Conservation (phyloP, 352 stramenopile species). For the Globisporangium splendens region DNA sequence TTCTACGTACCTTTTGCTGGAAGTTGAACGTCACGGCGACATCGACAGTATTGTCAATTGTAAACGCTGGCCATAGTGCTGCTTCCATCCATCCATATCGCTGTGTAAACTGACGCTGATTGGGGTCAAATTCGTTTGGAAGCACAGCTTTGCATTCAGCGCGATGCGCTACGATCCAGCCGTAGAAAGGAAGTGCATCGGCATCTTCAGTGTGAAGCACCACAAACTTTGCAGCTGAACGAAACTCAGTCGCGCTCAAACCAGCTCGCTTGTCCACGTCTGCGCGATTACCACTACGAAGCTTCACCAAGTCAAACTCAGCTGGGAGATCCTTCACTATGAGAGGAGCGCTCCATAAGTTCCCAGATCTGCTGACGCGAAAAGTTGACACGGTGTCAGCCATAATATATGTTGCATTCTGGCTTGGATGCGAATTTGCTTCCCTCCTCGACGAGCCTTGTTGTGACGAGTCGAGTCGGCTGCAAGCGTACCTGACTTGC, state of each 20-base stretch:
- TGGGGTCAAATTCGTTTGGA: slow-evolving; percentile 42
- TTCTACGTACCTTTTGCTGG: slow-evolving; percentile 32
- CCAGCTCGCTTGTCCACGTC: neutral
- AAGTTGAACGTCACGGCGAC: slow-evolving; percentile 27
- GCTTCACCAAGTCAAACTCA: slow-evolving; percentile 54
- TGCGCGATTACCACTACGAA: slow-evolving; percentile 14
- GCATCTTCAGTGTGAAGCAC: slow-evolving; percentile 12
- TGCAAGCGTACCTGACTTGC: neutral
- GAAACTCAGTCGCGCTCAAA: neutral
- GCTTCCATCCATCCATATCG: slow-evolving; percentile 55
- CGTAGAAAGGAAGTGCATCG: slow-evolving; percentile 20
- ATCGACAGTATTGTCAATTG: slow-evolving; percentile 35
- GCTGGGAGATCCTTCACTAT: slow-evolving; percentile 22
- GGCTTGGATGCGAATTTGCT: neutral
- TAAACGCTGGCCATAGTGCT: slow-evolving; percentile 40
- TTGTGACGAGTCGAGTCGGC: neutral
- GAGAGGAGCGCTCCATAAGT: slow-evolving; percentile 27
- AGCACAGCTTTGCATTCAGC: slow-evolving; percentile 34
- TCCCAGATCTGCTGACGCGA: slow-evolving; percentile 21
- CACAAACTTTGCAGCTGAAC: slow-evolving; percentile 22
- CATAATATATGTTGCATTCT: slow-evolving; percentile 25
- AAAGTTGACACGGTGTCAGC: slow-evolving; percentile 25
- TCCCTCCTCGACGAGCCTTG: neutral
- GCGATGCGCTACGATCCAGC: slow-evolving; percentile 31
- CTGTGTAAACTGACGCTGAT: slow-evolving; percentile 32